These are phyloP conservation scores for Pleurotus salmoneostramineus DNA, from an alignment of 768 basidiomycete species.

Conservation along the genomic window DNA sequence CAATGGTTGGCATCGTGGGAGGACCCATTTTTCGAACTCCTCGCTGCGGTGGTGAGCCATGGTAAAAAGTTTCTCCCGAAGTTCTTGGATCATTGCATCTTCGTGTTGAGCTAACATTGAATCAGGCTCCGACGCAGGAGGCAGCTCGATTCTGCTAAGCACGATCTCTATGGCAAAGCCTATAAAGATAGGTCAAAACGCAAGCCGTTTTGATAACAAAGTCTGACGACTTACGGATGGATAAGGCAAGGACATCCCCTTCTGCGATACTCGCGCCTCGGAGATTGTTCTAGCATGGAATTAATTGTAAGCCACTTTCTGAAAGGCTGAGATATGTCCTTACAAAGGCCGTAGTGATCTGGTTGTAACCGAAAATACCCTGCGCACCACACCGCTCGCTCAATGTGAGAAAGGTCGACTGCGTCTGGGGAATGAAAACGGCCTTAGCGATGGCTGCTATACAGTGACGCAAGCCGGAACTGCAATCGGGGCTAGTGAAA, in stretches of 20 bases:
- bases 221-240: constrained; percentile 24
- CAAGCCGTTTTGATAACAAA: background rate
- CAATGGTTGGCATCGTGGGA: constrained; percentile 34
- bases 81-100: constrained; percentile 11
- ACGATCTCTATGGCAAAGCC: constrained; percentile 25
- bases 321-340: background rate
- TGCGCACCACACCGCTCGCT: constrained; percentile 41
- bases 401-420: constrained; percentile 13
- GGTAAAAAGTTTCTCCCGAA: constrained; percentile 15
- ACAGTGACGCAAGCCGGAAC: constrained; percentile 17
- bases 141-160: constrained; percentile 16
- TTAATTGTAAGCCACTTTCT: constrained; percentile 20
- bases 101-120: constrained; percentile 20
- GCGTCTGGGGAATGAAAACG: constrained; percentile 13
- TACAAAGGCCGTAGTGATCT: constrained; percentile 16
- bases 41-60: constrained; percentile 23
- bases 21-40: constrained; percentile 27
- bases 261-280: constrained; percentile 40
- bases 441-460: constrained; percentile 19
- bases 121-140: constrained; percentile 12
- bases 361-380: constrained; percentile 34
- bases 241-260: constrained; percentile 37
- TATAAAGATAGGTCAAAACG: background rate
- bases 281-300: constrained; percentile 24
- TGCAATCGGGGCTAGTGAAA: constrained; percentile 17